These are phyloP conservation scores for Boehmeria nivea DNA, from an alignment of 306 rosid species.

Conservation along the genomic window DNA sequence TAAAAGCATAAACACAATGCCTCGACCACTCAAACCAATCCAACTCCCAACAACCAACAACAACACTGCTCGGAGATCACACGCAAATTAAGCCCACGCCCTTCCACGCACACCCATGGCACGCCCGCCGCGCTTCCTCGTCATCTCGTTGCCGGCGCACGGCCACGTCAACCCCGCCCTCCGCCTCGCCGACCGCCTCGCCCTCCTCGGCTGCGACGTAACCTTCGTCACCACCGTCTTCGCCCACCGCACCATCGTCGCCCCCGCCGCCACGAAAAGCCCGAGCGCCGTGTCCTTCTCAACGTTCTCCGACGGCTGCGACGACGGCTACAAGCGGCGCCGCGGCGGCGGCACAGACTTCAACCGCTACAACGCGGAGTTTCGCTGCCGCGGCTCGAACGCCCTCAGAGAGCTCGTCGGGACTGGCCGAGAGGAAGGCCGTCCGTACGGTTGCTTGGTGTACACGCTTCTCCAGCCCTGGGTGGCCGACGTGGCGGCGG, in stretches of 20 bases:
- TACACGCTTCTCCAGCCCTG: slow-evolving; percentile 27
- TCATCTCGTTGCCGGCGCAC: slow-evolving; percentile 20
- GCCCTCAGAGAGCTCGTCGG: slow-evolving; percentile 13
- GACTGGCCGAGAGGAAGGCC: slow-evolving; percentile 9
- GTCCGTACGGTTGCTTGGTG: slow-evolving; percentile 20
- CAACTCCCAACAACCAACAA: neutral
- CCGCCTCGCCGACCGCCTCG: slow-evolving; percentile 32
- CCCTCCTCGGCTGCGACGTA: slow-evolving; percentile 18
- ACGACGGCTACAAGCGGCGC: slow-evolving; percentile 16
- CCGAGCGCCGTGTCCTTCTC: slow-evolving; percentile 9
- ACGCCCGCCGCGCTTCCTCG: slow-evolving; percentile 16
- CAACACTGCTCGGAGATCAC: too few species aligned
- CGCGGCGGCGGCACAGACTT: neutral
- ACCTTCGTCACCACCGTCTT: slow-evolving; percentile 21
- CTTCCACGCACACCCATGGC: neutral
- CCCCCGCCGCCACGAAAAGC: neutral
- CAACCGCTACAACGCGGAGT: neutral
- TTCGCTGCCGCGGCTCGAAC: slow-evolving; percentile 19
- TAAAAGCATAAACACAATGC: too few species aligned
- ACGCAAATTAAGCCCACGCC: too few species aligned
- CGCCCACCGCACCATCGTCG: slow-evolving; percentile 16
- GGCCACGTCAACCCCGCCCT: slow-evolving; percentile 41
- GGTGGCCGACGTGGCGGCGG: slow-evolving; percentile 23
- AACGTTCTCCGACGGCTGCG: slow-evolving; percentile 36
- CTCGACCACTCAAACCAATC: neutral